Evolutionary conservation across 768 basidiomycete species (phyloP), one percentile per base, ranked within the genome.

Genomic region (Termitomyces sp.): DNA sequence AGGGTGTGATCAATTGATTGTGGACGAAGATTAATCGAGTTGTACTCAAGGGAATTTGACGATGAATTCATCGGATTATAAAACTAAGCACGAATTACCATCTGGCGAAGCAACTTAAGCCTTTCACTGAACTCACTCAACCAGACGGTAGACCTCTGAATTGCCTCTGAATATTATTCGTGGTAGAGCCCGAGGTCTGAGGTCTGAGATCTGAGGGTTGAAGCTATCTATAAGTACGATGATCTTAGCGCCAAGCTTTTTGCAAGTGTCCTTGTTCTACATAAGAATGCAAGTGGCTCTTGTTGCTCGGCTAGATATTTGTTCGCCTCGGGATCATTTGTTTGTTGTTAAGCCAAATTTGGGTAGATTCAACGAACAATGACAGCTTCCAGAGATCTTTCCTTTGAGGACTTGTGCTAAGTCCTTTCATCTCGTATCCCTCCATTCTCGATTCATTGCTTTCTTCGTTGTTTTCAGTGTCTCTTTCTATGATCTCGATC

Each of bases 401-500:
- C 53, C 56, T 56, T 60, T 60, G 41, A 57, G 32, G 33, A 38
- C 36, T 42, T 39, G 39, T 41, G 20, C 44, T 40, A 44, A 54
- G 33, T 41, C 20, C 39, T n/a, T 52, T 50, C 29, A 48, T 33
- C 50, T 31, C 56, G 51, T 38, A 50, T 47, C 58, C 52, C 53
- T 52, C 44, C 55, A 39, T 52, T 53, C 50, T 38, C 52, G 33
- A 33, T 36, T 25, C 35, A 32, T 60, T 40, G 22, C 52, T 54
- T 55, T 60, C 59, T 18, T 43, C 44, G 43, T 32, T 29, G 23
- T 33, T 43, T 45, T 27, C 27, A 18, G 46, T 56, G 50, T 38
- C 38, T 33, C 52, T 45, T 43, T 56, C 44, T 44, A 63, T 59
- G 55, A 52, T 59, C 57, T 68, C 69, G 72, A 72, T 81, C 51